Evolutionary conservation across 106 monocot genomes (phyloP), one percentile per base, ranked within the genome.

Genomic region (Alisma plantagoaquatica): DNA sequence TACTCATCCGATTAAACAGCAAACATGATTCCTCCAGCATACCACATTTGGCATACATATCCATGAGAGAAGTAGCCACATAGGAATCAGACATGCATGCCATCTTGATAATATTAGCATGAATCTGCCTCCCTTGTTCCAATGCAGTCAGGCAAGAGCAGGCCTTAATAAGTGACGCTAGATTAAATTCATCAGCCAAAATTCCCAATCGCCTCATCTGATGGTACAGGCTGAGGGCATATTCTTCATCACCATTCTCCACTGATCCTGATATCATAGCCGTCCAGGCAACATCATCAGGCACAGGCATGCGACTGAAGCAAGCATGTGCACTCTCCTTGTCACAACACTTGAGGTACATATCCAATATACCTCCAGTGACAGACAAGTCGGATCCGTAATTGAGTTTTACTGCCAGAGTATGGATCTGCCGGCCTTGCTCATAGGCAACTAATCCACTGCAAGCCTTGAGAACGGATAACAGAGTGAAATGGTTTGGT

Each of bases 11-110:
- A 41, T 70, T 63, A 51, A 87, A 82, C 11, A 82, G 42, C 22
- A 29, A n/a, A 12, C 56, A 69, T 8, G 82, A 78, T 46, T 87
- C 81, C 19, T 87, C 67, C 17, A 87, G 44, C 28, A 29, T 78
- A 21, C 87, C 87, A 64, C 87, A 87, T 63, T 78, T 87, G 43
- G 78, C 75, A 70, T 87, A 87, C 87, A 82, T 82, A 45, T 87
- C 87, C 64, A 87, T 53, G 15, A 70, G 57, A 22, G 87, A 77
- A 22, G 81, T 87, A 8, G 46, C 70, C 1, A 81, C 81, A 63
- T 78, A 81, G 29, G 72, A 6, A 75, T 81, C 77, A 5, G 49
- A 65, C 20, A 65, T 48, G 31, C 53, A 62, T 7, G 65, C 62
- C 41, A 82, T 46, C 35, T 87, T 87, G 31, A 87, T 35, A 24